Base-by-base conservation (phyloP, 805 yeast species). In the Candida nemodendra region DNA sequence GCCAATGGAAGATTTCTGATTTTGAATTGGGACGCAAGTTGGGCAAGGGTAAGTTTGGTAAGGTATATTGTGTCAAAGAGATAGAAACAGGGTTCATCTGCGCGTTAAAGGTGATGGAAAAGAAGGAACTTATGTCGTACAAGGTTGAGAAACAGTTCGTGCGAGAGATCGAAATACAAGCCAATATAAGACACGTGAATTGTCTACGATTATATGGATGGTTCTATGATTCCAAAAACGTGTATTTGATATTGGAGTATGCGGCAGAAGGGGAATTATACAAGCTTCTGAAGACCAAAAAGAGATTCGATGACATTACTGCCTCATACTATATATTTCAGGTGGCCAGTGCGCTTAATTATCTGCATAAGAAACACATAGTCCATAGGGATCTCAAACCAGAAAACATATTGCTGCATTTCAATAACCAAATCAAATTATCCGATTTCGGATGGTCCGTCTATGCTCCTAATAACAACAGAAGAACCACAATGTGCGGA, bases 401-500 rank as follows among this genome's bases (percentile, higher is more conserved):
- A 0, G 98, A 93, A 57, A 91, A 91, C 53, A 84, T 91, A 34
- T 64, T 91, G 29, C 66, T 91, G 9, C 87, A 88, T 5, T 73
- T 80, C 43, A 78, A 86, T 54, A 85, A 89, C 46, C 76, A 75
- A 17, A 71, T 91, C 38, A 91, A 90, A 58, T 71, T 91, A 26
- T 83, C 96, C 14, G 99, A 91, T 63, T 91, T 93, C 59, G 99
- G 99, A 11, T 91, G 97, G 97, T 84, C 95, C 39, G 91, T 90
- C 45, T 79, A 79, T 48, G 73, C 84, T 0, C 77, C 78, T 1
- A 64, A 74, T 6, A 41, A 30, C 12, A 44, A 44, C 11, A 74
- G 76, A 45, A 67, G 96, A 53, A 71, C 79, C 12, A 91, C 98
- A 0, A 75, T 93, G 67, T 93, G 98, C 62, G 98, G 99, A 0